phyloP scores from a whole-genome alignment of 2,329 filamentous ascomycete genomes.

The Cladosporium phlei region DNA sequence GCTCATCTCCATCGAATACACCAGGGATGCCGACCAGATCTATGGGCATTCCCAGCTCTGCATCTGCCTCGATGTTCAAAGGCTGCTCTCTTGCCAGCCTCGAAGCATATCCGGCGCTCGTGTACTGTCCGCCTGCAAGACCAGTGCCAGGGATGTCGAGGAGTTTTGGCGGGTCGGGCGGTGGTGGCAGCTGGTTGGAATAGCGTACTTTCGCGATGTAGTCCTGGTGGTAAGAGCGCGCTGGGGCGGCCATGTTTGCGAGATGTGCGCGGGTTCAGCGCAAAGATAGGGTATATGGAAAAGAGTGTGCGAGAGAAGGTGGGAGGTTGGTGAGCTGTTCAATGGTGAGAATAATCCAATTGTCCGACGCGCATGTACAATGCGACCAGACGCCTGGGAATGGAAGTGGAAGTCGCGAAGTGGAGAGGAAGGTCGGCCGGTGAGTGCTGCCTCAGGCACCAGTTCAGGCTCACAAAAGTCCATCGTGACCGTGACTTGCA shows the following conservation, averaged over 20 bases:
- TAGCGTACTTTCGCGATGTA: constrained; percentile 96
- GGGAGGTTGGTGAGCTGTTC: not conserved
- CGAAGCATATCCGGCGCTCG: constrained; percentile 83
- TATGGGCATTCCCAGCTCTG: constrained; percentile 94
- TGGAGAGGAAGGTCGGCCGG: not conserved
- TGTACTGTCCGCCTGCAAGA: constrained; percentile 80
- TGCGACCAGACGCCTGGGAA: constrained; percentile 3
- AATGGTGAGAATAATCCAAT: too few species aligned
- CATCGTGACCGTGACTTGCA: too few species aligned
- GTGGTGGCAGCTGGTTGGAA: constrained; percentile 90
- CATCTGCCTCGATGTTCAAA: constrained; percentile 93
- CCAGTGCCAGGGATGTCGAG: constrained; percentile 95
- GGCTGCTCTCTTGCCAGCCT: constrained; percentile 86
- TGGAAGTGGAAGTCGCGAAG: constrained; percentile 1
- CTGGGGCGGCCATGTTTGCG: constrained; percentile 20
- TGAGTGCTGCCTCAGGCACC: constrained; percentile 10
- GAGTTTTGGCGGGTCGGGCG: constrained; percentile 90
- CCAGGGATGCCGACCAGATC: constrained; percentile 92
- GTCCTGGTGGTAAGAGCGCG: constrained; percentile 69
- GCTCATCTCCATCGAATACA: constrained; percentile 91
- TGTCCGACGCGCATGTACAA: not conserved
- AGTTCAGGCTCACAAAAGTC: too few species aligned
- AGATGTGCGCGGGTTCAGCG: not conserved
- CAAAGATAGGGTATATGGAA: too few species aligned
- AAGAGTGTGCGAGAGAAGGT: not conserved